Evolutionary conservation across 1,284 basidiomycete genomes (phyloP), one percentile per base, ranked within the genome.

Genomic region (Ganoderma meredithae): DNA sequence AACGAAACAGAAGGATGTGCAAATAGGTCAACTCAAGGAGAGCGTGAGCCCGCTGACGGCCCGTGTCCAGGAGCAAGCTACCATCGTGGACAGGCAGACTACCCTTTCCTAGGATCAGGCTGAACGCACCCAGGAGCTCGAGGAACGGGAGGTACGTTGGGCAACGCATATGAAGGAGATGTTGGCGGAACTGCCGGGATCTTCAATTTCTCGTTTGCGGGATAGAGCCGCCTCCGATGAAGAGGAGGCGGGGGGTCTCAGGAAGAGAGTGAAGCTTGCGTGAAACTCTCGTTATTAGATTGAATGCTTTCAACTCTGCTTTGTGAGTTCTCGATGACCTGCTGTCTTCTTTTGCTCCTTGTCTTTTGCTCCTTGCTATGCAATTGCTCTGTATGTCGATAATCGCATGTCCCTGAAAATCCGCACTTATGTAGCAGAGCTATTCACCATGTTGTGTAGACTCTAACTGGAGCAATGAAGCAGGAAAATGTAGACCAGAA

Each of bases 1-100:
- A 27, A 31, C 31, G 15, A 8, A 33, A 33, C 52, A 33, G 25
- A 55, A 55, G 52, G 52, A 49, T 22, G 47, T 22, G 22, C 47
- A 25, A 25, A 55, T 58, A 8, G 13, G 19, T 19, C 31, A 58
- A 2, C 44, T 58, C 22, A 44, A 31, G 25, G 61, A 40, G 65
- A 49, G 60, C 53, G 61, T 62, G 22, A 44, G 27, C 17, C 22
- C 39, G 33, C 43, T 60, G 52, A 58, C 31, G 33, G 33, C 33
- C 17, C 55, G 55, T 12, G 33, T 58, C 55, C 31, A 39, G 55
- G 33, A 58, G 33, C 27, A 58, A 33, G 33, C 55, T 19, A 33
- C 31, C 7, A 1, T 22, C 33, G 55, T 19, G 10, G 55, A 58
- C 19, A 58, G 13, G 17, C 55, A 39, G 55, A 19, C 33, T n/a